Evolutionary conservation across 345 rosid genomes (phyloP), one percentile per base, ranked within the genome.

Genomic region (Sapria himalayana): DNA sequence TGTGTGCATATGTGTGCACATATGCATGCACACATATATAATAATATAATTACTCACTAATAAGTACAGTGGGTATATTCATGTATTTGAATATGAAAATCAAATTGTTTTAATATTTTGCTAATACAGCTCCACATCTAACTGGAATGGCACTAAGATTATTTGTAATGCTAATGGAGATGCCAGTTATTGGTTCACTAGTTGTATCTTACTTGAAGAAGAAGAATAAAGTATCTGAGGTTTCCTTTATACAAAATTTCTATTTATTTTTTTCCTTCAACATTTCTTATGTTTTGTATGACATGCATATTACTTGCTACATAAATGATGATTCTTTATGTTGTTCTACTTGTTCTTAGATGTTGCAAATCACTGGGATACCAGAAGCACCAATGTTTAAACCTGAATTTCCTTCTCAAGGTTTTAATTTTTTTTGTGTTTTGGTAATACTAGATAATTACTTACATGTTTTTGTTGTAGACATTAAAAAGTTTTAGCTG

Each of bases 301-400:
- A 16, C 18, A 32, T 38, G 22, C 38, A 21, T 7, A 17, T 15
- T 12, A 5, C 33, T 29, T 11, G 37, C 11, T 13, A 4, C 9
- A 9, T 43, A 20, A 9, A 19, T 12, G 18, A 10, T 21, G 15
- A 19, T 17, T 22, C 9, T 6, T 33, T 33, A 15, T 9, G 10
- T 15, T 11, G n/a, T 33, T 19, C 7, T 59, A 52, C 32, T 43
- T 32, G 19, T 40, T 50, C 38, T 33, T 62, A 82, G 94, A 37
- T 73, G 49, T 56, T 82, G 63, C 65, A 61, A 49, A 56, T 71
- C 54, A 71, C 78, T 13, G 74, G 41, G 34, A 69, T 82, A 50
- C 92, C 94, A 5, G 94, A 82, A 61, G 52, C 61, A 29, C 94
- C 94, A 23, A 78, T 82, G 94, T 78, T 69, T 43, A 78, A 59